A percentile compares a stretch with the other conserved stretches of the same genome.
Conservation (phyloP, 139 green algal genomes). For the Chlamydomonas sp. region DNA sequence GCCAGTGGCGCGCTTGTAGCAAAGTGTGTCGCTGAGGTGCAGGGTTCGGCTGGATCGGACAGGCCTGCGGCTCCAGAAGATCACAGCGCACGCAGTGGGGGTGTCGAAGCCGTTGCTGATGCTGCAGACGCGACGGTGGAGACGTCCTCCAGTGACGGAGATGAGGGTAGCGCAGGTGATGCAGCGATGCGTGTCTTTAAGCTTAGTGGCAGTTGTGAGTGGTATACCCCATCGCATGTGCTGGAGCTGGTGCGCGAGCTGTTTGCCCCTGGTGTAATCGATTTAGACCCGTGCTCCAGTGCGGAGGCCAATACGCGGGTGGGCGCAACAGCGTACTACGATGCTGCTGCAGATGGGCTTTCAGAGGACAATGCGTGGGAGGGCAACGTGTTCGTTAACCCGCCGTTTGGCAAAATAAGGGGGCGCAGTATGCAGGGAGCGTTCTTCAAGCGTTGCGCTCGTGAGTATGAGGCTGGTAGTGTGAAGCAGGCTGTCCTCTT, state of each 20-base stretch:
- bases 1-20: too few species aligned
- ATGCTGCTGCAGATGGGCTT: neutral
- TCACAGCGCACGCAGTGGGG: too few species aligned
- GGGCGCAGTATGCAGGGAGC: neutral
- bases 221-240: neutral
- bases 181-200: neutral
- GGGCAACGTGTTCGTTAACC: neutral
- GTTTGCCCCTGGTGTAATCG: neutral
- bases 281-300: neutral
- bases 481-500: neutral
- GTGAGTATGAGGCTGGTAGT: neutral
- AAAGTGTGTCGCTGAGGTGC: too few species aligned
- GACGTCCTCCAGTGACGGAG: too few species aligned
- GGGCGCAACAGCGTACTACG: neutral
- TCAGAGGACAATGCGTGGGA: neutral
- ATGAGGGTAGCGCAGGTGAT: too few species aligned
- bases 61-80: too few species aligned
- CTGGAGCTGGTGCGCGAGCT: neutral
- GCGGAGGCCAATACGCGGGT: neutral
- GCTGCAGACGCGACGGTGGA: too few species aligned
- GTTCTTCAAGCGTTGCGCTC: neutral
- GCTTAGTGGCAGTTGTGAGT: neutral
- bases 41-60: too few species aligned
- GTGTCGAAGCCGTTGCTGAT: too few species aligned
- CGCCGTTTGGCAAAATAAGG: neutral